Evolutionary conservation across 2,329 filamentous ascomycete genomes (phyloP).

Genomic region (Claviceps purpurea): DNA sequence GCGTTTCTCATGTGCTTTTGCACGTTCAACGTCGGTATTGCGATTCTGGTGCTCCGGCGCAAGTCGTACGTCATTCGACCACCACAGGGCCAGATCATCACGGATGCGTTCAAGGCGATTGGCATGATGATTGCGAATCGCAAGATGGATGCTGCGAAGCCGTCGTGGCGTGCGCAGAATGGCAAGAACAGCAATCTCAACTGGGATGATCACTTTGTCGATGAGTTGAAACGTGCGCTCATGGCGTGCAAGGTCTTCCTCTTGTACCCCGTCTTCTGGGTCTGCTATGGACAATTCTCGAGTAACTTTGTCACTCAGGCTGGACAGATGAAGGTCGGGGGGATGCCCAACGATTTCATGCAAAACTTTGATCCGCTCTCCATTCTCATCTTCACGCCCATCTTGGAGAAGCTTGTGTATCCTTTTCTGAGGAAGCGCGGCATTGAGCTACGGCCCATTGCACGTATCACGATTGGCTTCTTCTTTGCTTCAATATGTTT

Average conservation of each 20-base stretch:
- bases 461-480: constrained; percentile 53
- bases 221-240: constrained; percentile 52
- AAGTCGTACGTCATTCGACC: constrained; percentile 38
- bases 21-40: constrained; percentile 49
- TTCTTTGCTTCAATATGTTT: constrained; percentile 38
- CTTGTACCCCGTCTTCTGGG: constrained; percentile 54
- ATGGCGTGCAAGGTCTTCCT: constrained; percentile 61
- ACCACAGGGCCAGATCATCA: constrained; percentile 49
- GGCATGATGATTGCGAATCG: constrained; percentile 25
- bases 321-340: constrained; percentile 42
- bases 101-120: constrained; percentile 44
- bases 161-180: constrained; percentile 45
- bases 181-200: constrained; percentile 28
- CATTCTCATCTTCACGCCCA: constrained; percentile 52
- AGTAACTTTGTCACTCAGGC: constrained; percentile 54
- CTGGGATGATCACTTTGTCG: constrained; percentile 60
- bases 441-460: constrained; percentile 51
- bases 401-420: constrained; percentile 49
- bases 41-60: constrained; percentile 33
- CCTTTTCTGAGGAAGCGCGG: constrained; percentile 42
- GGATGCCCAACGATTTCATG: constrained; percentile 58
- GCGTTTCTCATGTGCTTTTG: constrained; percentile 45
- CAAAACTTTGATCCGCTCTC: constrained; percentile 55
- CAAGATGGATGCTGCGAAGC: constrained; percentile 50
- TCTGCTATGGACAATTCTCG: constrained; percentile 55